phyloP scores from a whole-genome alignment of 805 yeast genomes.

The Metschnikowia lunata region DNA sequence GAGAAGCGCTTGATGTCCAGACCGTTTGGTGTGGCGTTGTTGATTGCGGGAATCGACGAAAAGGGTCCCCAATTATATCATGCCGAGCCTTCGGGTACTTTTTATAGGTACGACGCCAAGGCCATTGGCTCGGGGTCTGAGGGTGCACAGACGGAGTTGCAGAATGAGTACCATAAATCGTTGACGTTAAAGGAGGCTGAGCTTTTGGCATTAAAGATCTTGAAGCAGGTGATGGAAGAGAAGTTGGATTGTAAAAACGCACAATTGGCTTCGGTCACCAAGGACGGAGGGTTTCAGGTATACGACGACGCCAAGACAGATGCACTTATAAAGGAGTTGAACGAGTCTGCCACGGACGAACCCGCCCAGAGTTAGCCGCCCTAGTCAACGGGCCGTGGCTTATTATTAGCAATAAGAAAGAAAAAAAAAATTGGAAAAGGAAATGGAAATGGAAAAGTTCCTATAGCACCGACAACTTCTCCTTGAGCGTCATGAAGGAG shows the following conservation, averaged over 20 bases:
- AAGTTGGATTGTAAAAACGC: conserved; percentile 92
- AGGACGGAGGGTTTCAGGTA: conserved; percentile 77
- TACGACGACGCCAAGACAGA: conserved; percentile 82
- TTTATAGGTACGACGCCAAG: conserved; percentile 95
- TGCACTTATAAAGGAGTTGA: conserved; percentile 70
- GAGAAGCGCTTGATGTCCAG: conserved; percentile 95
- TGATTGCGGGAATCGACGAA: conserved; percentile 93
- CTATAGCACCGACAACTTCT: conserved; percentile 12
- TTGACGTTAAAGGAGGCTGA: conserved; percentile 92
- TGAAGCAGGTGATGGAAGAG: conserved; percentile 99
- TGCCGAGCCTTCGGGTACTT: conserved; percentile 99
- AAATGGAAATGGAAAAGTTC: background rate
- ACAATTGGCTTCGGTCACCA: conserved; percentile 90
- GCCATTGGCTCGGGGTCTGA: conserved; percentile 99
- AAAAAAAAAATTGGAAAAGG: background rate
- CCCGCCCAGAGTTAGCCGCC: background rate
- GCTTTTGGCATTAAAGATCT: conserved; percentile 75
- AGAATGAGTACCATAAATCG: conserved; percentile 92
- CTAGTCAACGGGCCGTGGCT: too few species aligned
- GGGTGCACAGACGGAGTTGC: conserved; percentile 97
- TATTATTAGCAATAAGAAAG: background rate
- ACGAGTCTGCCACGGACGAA: conserved; percentile 42
- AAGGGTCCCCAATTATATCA: conserved; percentile 95
- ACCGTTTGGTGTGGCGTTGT: conserved; percentile 97
- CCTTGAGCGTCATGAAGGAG: conserved; percentile 9